phyloP scores from a whole-genome alignment of 495 filamentous ascomycete species.

The Podospora didyma region DNA sequence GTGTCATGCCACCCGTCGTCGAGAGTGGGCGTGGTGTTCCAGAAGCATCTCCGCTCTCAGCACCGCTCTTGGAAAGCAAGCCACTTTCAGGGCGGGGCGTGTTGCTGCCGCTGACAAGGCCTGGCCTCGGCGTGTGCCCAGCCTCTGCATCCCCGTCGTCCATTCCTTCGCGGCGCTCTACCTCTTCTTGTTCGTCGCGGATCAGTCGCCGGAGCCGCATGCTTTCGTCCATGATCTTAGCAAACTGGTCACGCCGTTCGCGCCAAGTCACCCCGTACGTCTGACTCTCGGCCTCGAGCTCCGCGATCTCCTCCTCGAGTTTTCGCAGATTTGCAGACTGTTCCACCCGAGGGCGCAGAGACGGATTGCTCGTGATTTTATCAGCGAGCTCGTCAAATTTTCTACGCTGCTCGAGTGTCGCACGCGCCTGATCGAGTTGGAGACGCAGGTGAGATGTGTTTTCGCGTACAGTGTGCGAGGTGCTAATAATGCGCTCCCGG shows the following conservation, averaged over 20 bases:
- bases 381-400: slow-evolving; percentile 82
- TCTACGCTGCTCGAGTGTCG: slow-evolving; percentile 71
- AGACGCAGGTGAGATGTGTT: slow-evolving; percentile 66
- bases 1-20: slow-evolving; percentile 58
- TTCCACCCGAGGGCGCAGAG: slow-evolving; percentile 78
- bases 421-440: slow-evolving; percentile 72
- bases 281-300: slow-evolving; percentile 77
- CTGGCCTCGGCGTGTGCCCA: slow-evolving; percentile 40
- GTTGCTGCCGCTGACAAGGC: slow-evolving; percentile 31
- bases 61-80: slow-evolving; percentile 27
- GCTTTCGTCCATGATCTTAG: slow-evolving; percentile 84
- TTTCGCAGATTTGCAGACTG: slow-evolving; percentile 74
- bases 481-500: slow-evolving; percentile 68
- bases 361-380: slow-evolving; percentile 76
- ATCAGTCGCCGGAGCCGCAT: slow-evolving; percentile 81
- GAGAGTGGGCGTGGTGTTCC: slow-evolving; percentile 47
- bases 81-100: slow-evolving; percentile 40
- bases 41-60: slow-evolving; percentile 33
- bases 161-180: slow-evolving; percentile 69
- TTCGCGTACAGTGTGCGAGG: slow-evolving; percentile 71
- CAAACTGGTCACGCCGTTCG: slow-evolving; percentile 84
- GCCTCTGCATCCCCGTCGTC: slow-evolving; percentile 54
- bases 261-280: slow-evolving; percentile 81
- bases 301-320: slow-evolving; percentile 80
- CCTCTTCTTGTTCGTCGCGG: slow-evolving; percentile 92